Percentiles rank a stretch among this genome's conserved stretches.
These are phyloP conservation scores for Ascochyta koolunga DNA, from an alignment of 2,329 filamentous ascomycete genomes.

Conservation along the genomic window DNA sequence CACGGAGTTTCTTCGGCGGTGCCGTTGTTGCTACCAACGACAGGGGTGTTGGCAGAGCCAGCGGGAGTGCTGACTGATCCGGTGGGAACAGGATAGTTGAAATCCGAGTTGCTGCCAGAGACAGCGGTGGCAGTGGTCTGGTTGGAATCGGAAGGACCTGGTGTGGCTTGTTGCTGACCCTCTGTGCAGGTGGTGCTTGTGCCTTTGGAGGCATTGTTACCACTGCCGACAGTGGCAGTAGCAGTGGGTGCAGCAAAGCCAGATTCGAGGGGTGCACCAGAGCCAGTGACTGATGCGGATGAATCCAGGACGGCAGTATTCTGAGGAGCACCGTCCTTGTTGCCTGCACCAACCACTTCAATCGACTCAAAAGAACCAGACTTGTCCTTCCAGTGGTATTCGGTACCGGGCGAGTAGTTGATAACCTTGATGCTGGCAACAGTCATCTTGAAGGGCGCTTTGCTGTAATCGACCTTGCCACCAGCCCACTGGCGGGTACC, in stretches of 20 bases:
- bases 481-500: slow-evolving; percentile 73
- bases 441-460: slow-evolving; percentile 59
- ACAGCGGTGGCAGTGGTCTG: slow-evolving; percentile 10
- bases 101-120: slow-evolving; percentile 17
- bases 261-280: slow-evolving; percentile 31
- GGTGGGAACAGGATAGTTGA: slow-evolving; percentile 20
- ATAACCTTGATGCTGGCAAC: slow-evolving; percentile 58
- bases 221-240: slow-evolving; percentile 13
- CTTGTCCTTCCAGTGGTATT: slow-evolving; percentile 59
- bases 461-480: slow-evolving; percentile 57
- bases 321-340: slow-evolving; percentile 39
- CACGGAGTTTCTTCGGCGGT: slow-evolving; percentile 24
- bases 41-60: slow-evolving; percentile 4
- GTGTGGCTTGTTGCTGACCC: slow-evolving; percentile 10
- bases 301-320: slow-evolving; percentile 32
- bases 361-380: slow-evolving; percentile 58
- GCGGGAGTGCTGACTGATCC: slow-evolving; percentile 14
- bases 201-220: slow-evolving; percentile 4
- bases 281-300: slow-evolving; percentile 37
- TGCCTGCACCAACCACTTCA: slow-evolving; percentile 48
- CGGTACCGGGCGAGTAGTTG: slow-evolving; percentile 59
- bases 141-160: slow-evolving; percentile 1
- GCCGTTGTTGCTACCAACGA: not conserved
- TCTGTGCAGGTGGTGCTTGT: slow-evolving; percentile 23
- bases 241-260: slow-evolving; percentile 31